Evolutionary conservation across 2,329 filamentous ascomycete genomes (phyloP), one percentile per base, ranked within the genome.

Genomic region (Fusarium brachygibbosum): DNA sequence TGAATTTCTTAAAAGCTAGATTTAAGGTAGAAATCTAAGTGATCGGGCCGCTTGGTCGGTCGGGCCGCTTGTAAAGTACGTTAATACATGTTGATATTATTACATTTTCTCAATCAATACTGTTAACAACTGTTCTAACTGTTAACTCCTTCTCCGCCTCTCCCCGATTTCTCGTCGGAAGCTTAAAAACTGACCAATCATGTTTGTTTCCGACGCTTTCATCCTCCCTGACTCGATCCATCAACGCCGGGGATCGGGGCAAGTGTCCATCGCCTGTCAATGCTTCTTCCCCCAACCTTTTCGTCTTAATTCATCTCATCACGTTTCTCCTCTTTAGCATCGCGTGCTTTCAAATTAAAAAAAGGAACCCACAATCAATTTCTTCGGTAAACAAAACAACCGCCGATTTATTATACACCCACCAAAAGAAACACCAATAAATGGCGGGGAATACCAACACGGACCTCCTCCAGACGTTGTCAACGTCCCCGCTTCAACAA

Each of bases 381-480:
- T 21, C 14, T 40, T 69, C 66, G 67, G 67, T 34, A 19, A 17
- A 53, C 54, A 70, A 49, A 68, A 54, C 54, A 70, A 70, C 58
- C 63, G 42, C 67, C 67, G 67, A 58, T 42, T 32, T 2, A 31
- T 25, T 25, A 32, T n/a, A 32, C 40, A n/a, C 34, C 11, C 17
- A 7, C 17, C 17, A 4, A 5, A 29, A 29, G 21, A 21, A 40
- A 40, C 23, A n/a, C 32, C 32, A 51, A 51, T 50, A 50, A 34
- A 69, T 69, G 66, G 66, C 66, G 53, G 66, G 52, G 67, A 51
- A 51, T 29, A 40, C 51, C 37, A 51, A 57, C 53, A 59, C 63
- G 40, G 63, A 60, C 32, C 25, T 44, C 28, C 67, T 44, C 28
- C 67, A 55, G 54, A 45, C 55, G 40, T 68, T 63, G 16, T 25